Evolutionary conservation across 225 moss, liverwort and hornwort genomes (phyloP), one percentile per base, ranked within the genome.

Genomic region (Rhytidiadelphus loreus): DNA sequence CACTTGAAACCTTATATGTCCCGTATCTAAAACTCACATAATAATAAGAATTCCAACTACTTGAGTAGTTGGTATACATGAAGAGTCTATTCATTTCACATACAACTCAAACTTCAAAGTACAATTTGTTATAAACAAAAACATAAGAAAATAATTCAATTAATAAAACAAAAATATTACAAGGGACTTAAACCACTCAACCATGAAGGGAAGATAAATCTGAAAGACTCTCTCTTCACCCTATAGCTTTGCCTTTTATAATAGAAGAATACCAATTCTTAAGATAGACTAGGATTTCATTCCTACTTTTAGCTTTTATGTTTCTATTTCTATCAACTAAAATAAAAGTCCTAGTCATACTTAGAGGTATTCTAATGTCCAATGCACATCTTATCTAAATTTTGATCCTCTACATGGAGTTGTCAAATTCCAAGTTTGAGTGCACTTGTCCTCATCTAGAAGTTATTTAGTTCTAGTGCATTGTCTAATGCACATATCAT

Each of bases 351-450:
- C 16, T 73, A 18, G 9, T 73, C 3, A 18, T 46, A 44, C 3
- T 16, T 29, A 28, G 15, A 70, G 2, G 15, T 25, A 14, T 43
- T 43, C 16, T 8, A 26, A 16, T 2, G 0, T 66, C 22, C 21
- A n/a, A 22, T 7, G 2, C 12, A 66, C 2, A 22, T 37, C 6
- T 66, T 37, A 11, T 66, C 12, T 4, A n/a, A n/a, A 14, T 44
- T 3, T 44, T 44, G 2, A 2, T 29, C 6, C 6, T 72, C 29
- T 0, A 29, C 1, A 16, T 43, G 9, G 9, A 43, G 0, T 16
- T 72, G 6, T 72, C 17, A 28, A 44, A 44, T 10, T 72, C 44
- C 9, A 29, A 44, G 16, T 9, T 72, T 17, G 0, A 72, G 1
- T 46, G 29, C 18, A 73, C 18, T 29, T 46, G 30, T 30, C 29